Base-by-base conservation (phyloP, 2,329 filamentous ascomycete genomes). In the Akanthomyces dipterigenus region DNA sequence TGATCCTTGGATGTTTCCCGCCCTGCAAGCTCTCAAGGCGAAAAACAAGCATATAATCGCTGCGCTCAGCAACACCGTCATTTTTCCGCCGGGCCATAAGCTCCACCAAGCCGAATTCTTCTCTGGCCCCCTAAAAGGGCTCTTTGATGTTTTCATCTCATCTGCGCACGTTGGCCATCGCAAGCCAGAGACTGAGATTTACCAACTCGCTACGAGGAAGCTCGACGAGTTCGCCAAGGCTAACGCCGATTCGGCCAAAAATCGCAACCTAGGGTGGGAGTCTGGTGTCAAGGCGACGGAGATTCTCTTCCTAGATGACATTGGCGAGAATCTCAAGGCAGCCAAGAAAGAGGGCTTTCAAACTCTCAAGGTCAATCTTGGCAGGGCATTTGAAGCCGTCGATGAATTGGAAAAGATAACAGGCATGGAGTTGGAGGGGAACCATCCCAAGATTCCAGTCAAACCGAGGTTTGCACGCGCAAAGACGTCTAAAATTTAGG, bases 1-100 rank as follows among this genome's bases (percentile, higher is more conserved):
- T 0, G 93, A 99, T 71, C 91, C 91, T 4, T 90, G 89, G 80
- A 95, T 98, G 88, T 91, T 85, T 65, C 92, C 93, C 0, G 93
- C 93, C 1, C 77, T 98, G 45, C 76, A 86, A 69, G 84, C 81
- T 42, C 78, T 99, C 62, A 82, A 83, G 63, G 79, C 79, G 3
- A 87, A 82, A 56, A 83, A 85, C 1, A 76, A 78, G 62, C 93
- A 88, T 66, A 80, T 93, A 38, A 75, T 98, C 1, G 93, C 88
- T 0, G 95, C 93, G 1, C 78, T 98, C 65, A 93, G 88, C 67
- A 98, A 99, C 71, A 98, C 95, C 0, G 85, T 95, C 28, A 88
- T 91, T 26, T 97, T 96, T 69, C 93, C 93, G 0, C 79, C 82
- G 0, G 88, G 82, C 0, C 91, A 97, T 69, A 77, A 81, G 26